These are phyloP conservation scores for Leishmania tropica DNA, from an alignment of 208 protist species.

Conservation along the genomic window DNA sequence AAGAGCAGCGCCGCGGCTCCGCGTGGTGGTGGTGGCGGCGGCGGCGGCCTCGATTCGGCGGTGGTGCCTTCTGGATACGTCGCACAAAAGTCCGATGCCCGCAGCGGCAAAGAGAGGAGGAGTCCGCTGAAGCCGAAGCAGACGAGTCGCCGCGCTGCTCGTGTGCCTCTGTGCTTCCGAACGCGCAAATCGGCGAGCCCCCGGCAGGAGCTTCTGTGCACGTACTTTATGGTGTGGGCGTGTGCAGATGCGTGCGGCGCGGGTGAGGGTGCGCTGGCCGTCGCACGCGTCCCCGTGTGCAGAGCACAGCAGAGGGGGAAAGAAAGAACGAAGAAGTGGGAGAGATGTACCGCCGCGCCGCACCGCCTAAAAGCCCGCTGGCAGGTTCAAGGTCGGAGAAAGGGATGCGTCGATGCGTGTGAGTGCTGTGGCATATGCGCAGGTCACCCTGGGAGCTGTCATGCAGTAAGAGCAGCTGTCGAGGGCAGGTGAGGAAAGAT, in stretches of 20 bases:
- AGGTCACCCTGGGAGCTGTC: not conserved
- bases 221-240: not conserved
- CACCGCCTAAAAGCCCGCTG: not conserved
- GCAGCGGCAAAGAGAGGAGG: not conserved
- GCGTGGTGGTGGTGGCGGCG: too few relatives aligned
- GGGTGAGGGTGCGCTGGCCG: not conserved
- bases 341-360: not conserved
- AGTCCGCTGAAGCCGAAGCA: not conserved
- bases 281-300: not conserved
- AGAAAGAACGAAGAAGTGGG: not conserved
- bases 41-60: too few relatives aligned
- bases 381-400: not conserved
- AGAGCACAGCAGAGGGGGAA: not conserved
- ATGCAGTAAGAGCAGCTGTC: not conserved
- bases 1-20: too few relatives aligned
- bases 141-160: not conserved
- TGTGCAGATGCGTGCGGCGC: not conserved
- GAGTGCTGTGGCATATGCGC: not conserved
- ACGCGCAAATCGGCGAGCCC: not conserved
- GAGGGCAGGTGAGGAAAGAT: slow-evolving; percentile 2
- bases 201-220: not conserved
- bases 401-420: not conserved
- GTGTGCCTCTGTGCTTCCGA: not conserved
- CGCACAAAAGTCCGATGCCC: not conserved
- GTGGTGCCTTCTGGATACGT: not conserved